These are phyloP conservation scores for Thuidium tamariscinum DNA, from an alignment of 225 moss, liverwort and hornwort genomes.

Conservation along the genomic window DNA sequence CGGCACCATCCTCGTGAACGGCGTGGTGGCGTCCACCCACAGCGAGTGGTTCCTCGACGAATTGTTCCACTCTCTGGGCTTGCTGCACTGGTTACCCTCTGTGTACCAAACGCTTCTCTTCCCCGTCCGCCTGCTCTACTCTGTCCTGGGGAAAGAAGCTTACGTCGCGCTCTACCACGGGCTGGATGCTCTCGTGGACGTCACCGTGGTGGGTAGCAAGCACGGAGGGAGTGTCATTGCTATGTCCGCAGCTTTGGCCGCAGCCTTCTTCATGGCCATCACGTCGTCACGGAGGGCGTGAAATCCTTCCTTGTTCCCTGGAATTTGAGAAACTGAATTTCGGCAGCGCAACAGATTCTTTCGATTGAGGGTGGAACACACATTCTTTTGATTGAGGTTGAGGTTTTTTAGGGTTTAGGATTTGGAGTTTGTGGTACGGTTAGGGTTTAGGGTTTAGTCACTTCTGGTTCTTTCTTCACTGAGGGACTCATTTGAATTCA, in stretches of 20 bases:
- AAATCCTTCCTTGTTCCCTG: neutral
- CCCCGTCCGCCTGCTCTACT: slow-evolving; percentile 6
- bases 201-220: neutral
- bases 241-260: neutral
- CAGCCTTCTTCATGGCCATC: neutral
- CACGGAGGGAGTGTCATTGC: neutral
- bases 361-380: neutral
- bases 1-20: slow-evolving; percentile 18
- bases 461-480: neutral
- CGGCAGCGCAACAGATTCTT: neutral
- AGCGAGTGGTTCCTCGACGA: slow-evolving; percentile 32
- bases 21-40: slow-evolving; percentile 16
- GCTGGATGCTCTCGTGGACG: neutral
- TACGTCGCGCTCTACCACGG: neutral
- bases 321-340: neutral
- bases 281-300: neutral
- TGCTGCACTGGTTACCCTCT: slow-evolving; percentile 1
- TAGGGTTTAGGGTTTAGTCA: neutral
- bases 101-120: slow-evolving; percentile 1
- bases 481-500: neutral
- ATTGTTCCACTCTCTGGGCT: neutral
- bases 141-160: neutral
- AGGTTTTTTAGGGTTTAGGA: neutral
- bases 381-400: neutral
- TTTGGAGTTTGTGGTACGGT: neutral